These are phyloP conservation scores for Hirsutella minnesotensis DNA, from an alignment of 2,329 filamentous ascomycete species.

Conservation along the genomic window DNA sequence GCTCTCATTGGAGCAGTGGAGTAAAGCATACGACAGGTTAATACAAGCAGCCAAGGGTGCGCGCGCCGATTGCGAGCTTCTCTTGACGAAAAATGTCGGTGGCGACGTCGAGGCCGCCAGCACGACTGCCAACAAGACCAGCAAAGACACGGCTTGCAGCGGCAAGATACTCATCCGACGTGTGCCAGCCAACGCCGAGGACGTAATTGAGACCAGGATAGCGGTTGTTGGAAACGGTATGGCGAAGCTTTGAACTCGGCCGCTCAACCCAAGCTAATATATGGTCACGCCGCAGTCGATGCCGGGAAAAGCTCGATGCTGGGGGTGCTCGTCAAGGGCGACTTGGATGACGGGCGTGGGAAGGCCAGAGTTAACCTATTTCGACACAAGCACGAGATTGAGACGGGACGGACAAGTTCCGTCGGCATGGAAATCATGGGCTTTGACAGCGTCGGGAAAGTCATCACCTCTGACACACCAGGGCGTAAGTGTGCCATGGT, in stretches of 20 bases:
- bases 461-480: constrained; percentile 69
- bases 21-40: constrained; percentile 55
- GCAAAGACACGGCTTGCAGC: constrained; percentile 61
- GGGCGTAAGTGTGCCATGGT: constrained; percentile 52
- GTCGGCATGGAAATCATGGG: constrained; percentile 99
- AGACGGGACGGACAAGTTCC: constrained; percentile 87
- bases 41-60: constrained; percentile 50
- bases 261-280: constrained; percentile 5
- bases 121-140: constrained; percentile 29
- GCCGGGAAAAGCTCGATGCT: constrained; percentile 95
- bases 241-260: constrained; percentile 6
- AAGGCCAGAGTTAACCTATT: constrained; percentile 93
- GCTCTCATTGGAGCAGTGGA: constrained; percentile 65
- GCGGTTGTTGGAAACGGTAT: constrained; percentile 88
- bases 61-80: constrained; percentile 64
- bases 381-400: constrained; percentile 94
- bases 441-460: constrained; percentile 76
- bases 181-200: constrained; percentile 60
- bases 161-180: constrained; percentile 83
- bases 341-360: constrained; percentile 86
- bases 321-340: constrained; percentile 89
- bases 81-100: constrained; percentile 86
- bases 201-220: constrained; percentile 90
- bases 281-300: constrained; percentile 47
- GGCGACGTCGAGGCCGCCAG: constrained; percentile 61